phyloP scores from a whole-genome alignment of 768 basidiomycete genomes.

The Sarcodon sp. region DNA sequence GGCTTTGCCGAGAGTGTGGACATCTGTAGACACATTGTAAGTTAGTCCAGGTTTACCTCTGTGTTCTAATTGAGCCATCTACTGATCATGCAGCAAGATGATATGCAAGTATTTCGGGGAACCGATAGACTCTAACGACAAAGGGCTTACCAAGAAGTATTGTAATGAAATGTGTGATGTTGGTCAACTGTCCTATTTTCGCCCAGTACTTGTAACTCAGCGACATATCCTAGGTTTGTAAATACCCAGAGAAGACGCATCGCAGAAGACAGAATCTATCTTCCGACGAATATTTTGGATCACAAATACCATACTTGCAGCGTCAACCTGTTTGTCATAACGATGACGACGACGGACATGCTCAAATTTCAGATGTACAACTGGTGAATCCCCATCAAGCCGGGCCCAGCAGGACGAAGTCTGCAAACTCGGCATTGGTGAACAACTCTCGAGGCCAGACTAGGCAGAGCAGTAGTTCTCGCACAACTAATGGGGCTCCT shows the following conservation, averaged over 20 bases:
- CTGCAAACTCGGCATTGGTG: too few relatives aligned
- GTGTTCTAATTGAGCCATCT: neutral
- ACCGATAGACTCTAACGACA: slow-evolving; percentile 34
- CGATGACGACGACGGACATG: too few relatives aligned
- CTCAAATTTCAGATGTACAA: too few relatives aligned
- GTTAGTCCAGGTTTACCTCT: slow-evolving; percentile 13
- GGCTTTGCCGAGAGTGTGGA: slow-evolving; percentile 45
- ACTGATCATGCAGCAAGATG: slow-evolving; percentile 23
- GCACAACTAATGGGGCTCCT: too few relatives aligned
- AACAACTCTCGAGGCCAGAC: too few relatives aligned
- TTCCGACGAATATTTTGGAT: slow-evolving; percentile 18
- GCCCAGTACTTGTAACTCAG: neutral
- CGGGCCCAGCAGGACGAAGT: too few relatives aligned
- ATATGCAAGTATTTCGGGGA: slow-evolving; percentile 82
- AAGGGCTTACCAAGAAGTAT: slow-evolving; percentile 30
- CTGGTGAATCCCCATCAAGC: too few relatives aligned
- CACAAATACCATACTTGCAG: slow-evolving; percentile 4
- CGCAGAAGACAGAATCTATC: slow-evolving; percentile 38
- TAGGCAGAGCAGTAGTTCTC: too few relatives aligned
- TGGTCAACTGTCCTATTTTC: slow-evolving; percentile 11
- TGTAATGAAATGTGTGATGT: slow-evolving; percentile 81
- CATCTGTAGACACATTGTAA: slow-evolving; percentile 61
- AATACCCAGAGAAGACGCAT: slow-evolving; percentile 56
- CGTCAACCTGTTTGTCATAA: slow-evolving; percentile 1
- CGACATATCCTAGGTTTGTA: slow-evolving; percentile 45